These are phyloP conservation scores for Hyparrhenia diplandra DNA, from an alignment of 176 grass and related monocot species.

Conservation along the genomic window DNA sequence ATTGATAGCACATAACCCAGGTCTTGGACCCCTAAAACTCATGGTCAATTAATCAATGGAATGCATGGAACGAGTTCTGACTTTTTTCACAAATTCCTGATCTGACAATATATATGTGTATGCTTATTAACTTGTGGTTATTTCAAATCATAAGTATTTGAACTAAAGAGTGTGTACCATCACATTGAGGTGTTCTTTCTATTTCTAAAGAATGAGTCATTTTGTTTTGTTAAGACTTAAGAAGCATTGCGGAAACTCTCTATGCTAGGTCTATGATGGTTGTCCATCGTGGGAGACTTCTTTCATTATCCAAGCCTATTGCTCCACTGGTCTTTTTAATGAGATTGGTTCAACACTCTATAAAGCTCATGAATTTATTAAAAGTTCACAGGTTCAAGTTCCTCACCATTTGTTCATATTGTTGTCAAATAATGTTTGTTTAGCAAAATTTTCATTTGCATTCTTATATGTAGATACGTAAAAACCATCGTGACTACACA, in stretches of 20 bases:
- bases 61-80: too few species aligned
- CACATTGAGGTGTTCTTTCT: background rate
- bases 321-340: slow-evolving; percentile 49
- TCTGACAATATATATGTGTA: too few species aligned
- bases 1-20: background rate
- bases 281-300: slow-evolving; percentile 61
- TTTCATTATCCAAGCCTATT: slow-evolving; percentile 76
- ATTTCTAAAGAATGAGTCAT: background rate
- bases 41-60: too few species aligned
- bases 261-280: slow-evolving; percentile 51
- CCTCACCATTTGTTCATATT: background rate
- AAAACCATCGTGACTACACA: slow-evolving; percentile 31
- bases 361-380: slow-evolving; percentile 60
- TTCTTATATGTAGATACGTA: slow-evolving; percentile 19
- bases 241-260: background rate
- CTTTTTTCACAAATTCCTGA: too few species aligned
- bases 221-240: background rate
- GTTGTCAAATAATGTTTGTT: background rate
- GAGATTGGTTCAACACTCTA: slow-evolving; percentile 45
- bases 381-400: slow-evolving; percentile 42
- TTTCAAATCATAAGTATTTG: too few species aligned
- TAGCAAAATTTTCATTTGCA: background rate
- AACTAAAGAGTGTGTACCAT: background rate
- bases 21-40: too few species aligned
- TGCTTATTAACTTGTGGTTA: too few species aligned